Percentiles rank a stretch among this genome's conserved stretches.
Conservation (phyloP, 805 yeast genomes). For the Wickerhamiella occidentalis region DNA sequence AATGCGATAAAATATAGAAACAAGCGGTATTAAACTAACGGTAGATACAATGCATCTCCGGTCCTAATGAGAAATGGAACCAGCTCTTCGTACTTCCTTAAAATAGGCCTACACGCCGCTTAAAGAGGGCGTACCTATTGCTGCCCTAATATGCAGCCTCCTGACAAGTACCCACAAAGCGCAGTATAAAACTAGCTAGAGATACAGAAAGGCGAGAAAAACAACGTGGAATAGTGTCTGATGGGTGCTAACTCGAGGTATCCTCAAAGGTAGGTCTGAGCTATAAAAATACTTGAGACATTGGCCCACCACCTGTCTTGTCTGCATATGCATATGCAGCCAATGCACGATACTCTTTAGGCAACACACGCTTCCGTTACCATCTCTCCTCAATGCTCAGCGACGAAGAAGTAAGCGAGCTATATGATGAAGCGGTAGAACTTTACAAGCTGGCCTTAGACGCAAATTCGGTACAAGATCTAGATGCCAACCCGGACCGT, state of each 20-base stretch:
- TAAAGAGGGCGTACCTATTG: background rate
- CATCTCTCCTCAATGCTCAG: background rate
- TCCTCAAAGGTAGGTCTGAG: background rate
- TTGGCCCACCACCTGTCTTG: slow-evolving; percentile 1
- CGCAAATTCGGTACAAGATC: background rate
- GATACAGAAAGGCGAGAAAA: too few relatives aligned
- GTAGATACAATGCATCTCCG: too few relatives aligned
- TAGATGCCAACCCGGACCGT: background rate
- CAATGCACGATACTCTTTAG: background rate
- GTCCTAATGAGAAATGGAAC: too few relatives aligned
- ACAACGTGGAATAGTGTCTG: too few relatives aligned
- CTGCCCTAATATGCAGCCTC: background rate
- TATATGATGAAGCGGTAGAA: background rate
- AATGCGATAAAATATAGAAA: too few relatives aligned
- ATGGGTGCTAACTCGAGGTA: too few relatives aligned
- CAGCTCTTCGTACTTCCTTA: background rate
- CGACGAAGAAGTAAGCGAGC: background rate
- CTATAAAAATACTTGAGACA: background rate
- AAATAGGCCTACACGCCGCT: background rate
- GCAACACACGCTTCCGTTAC: background rate
- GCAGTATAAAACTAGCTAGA: background rate
- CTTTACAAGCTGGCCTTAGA: background rate
- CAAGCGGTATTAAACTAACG: too few relatives aligned
- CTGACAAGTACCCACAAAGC: background rate
- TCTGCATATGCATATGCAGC: slow-evolving; percentile 1